Percentiles rank a stretch among this genome's conserved stretches.
phyloP scores from a whole-genome alignment of 441 rosid species.

The Jatropha multifida region DNA sequence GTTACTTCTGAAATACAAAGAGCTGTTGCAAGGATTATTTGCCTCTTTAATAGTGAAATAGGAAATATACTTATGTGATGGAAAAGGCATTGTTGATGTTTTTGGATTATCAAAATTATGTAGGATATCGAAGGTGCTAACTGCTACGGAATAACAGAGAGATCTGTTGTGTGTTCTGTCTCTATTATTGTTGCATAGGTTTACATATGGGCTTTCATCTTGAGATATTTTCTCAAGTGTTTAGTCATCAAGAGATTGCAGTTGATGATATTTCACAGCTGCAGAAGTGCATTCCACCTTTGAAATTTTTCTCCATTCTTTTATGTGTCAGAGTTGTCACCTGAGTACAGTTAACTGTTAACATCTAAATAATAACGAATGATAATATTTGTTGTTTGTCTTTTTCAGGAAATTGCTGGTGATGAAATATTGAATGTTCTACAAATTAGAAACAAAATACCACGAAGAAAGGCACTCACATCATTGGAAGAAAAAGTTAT shows the following conservation, averaged over 20 bases:
- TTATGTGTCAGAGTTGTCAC: too few relatives aligned
- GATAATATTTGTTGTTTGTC: constrained; percentile 21
- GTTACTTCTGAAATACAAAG: background rate
- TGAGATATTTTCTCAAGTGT: background rate
- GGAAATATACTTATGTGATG: background rate
- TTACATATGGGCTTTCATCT: too few relatives aligned
- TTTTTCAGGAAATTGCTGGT: constrained; percentile 80
- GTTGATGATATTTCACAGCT: background rate
- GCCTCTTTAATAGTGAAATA: background rate
- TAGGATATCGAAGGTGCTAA: background rate
- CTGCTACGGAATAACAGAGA: background rate
- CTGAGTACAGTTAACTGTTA: background rate
- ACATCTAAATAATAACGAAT: constrained; percentile 8
- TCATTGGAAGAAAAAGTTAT: constrained; percentile 83
- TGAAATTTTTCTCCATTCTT: background rate
- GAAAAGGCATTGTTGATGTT: background rate
- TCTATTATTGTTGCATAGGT: background rate
- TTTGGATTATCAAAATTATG: background rate
- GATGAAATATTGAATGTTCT: constrained; percentile 71
- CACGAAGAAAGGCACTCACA: constrained; percentile 86
- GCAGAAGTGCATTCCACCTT: background rate
- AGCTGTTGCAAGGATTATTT: background rate
- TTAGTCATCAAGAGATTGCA: background rate
- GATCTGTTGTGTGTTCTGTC: background rate
- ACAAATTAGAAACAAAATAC: constrained; percentile 77